phyloP scores from a whole-genome alignment of 2,329 filamentous ascomycete genomes.

The Tolypocladium nubicola region DNA sequence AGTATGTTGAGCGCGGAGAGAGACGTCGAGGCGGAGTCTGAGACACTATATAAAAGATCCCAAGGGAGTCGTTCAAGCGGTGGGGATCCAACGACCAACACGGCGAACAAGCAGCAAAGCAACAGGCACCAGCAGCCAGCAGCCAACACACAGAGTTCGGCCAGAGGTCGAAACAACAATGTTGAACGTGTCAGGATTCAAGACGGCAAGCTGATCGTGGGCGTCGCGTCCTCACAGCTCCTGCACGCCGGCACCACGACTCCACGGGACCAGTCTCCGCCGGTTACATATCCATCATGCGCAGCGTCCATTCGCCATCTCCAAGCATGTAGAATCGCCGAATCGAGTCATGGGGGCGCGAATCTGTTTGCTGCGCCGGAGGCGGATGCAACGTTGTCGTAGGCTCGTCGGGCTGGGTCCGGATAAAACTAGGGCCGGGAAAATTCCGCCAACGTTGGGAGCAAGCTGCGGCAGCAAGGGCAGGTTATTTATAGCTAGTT shows the following conservation, averaged over 20 bases:
- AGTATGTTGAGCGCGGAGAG: background rate
- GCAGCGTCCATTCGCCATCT: background rate
- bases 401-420: background rate
- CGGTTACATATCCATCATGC: too few species aligned
- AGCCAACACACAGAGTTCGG: background rate
- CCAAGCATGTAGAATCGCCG: background rate
- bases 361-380: background rate
- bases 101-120: background rate
- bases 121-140: too few species aligned
- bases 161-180: background rate
- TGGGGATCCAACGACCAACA: background rate
- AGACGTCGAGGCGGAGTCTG: background rate
- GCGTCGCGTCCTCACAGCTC: background rate
- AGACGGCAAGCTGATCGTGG: background rate
- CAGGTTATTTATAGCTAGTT: background rate
- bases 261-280: background rate
- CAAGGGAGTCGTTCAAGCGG: background rate
- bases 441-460: background rate
- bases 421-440: background rate
- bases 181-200: background rate
- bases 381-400: slow-evolving; percentile 9
- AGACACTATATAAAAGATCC: background rate
- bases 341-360: background rate
- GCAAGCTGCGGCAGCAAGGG: background rate
- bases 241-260: background rate